Evolutionary conservation across 2,329 filamentous ascomycete genomes (phyloP).

Genomic region (Acephala macrosclerotiorum): DNA sequence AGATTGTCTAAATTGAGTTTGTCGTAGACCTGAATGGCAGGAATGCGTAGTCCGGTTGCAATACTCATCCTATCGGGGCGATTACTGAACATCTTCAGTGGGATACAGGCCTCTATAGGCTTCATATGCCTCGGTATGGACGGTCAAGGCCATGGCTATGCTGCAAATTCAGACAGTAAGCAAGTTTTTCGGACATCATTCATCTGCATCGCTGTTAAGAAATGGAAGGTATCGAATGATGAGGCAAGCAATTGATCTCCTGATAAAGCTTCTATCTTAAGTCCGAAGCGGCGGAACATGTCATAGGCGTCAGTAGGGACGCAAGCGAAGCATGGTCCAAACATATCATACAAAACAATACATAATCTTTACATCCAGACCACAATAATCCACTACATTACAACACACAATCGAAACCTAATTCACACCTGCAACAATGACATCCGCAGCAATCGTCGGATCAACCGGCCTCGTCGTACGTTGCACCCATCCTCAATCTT

Average conservation of each 20-base stretch:
- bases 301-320: not conserved
- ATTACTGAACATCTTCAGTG: not conserved
- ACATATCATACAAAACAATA: not conserved
- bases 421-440: constrained; percentile 44
- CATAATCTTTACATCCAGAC: not conserved
- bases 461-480: constrained; percentile 58
- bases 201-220: not conserved
- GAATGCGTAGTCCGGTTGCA: not conserved
- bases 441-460: constrained; percentile 53
- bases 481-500: constrained; percentile 14
- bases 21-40: no score
- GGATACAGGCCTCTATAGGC: not conserved
- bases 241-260: not conserved
- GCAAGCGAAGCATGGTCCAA: not conserved
- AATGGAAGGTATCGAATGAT: not conserved
- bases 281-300: constrained; percentile 1
- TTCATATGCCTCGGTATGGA: not conserved
- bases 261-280: not conserved
- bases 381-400: not conserved
- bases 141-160: not conserved
- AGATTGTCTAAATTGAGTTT: no score
- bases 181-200: not conserved
- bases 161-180: not conserved
- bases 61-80: not conserved
- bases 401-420: not conserved